These are phyloP conservation scores for Bremia lactucae DNA, from an alignment of 352 stramenopile species.

Conservation along the genomic window DNA sequence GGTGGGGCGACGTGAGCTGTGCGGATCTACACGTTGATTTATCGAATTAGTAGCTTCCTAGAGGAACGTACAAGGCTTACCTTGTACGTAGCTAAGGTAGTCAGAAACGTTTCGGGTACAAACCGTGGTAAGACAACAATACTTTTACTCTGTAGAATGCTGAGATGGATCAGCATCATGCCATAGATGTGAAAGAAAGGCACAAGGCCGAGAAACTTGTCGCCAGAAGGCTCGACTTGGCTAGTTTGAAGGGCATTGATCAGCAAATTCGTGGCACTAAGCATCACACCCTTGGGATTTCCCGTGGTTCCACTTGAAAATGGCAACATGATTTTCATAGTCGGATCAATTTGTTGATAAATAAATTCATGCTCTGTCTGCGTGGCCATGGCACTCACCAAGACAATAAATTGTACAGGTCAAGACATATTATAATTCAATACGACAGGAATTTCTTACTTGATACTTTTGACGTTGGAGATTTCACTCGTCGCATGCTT, in stretches of 20 bases:
- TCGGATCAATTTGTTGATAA: constrained; percentile 36
- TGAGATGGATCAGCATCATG: constrained; percentile 72
- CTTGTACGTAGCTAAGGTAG: constrained; percentile 60
- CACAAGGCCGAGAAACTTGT: constrained; percentile 53
- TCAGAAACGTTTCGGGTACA: constrained; percentile 82
- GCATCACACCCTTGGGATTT: constrained; percentile 61
- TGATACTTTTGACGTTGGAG: constrained; percentile 38
- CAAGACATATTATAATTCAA: not conserved
- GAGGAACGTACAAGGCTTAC: too few relatives aligned
- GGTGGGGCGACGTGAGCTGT: constrained; percentile 78
- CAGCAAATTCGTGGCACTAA: constrained; percentile 86
- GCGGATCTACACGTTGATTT: constrained; percentile 32
- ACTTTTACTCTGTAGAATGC: constrained; percentile 62
- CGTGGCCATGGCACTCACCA: constrained; percentile 25
- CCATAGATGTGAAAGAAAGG: constrained; percentile 96
- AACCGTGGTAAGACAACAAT: constrained; percentile 86
- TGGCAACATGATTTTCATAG: constrained; percentile 48
- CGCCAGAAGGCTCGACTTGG: constrained; percentile 49
- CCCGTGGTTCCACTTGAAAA: constrained; percentile 93
- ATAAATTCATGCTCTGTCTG: constrained; percentile 20
- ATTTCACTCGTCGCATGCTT: constrained; percentile 9
- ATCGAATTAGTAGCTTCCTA: too few relatives aligned
- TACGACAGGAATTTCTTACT: constrained; percentile 17
- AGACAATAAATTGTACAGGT: constrained; percentile 4
- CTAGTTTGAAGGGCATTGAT: constrained; percentile 82